phyloP scores from a whole-genome alignment of 2,329 filamentous ascomycete genomes.

The Penicillium aurantiogriseum region DNA sequence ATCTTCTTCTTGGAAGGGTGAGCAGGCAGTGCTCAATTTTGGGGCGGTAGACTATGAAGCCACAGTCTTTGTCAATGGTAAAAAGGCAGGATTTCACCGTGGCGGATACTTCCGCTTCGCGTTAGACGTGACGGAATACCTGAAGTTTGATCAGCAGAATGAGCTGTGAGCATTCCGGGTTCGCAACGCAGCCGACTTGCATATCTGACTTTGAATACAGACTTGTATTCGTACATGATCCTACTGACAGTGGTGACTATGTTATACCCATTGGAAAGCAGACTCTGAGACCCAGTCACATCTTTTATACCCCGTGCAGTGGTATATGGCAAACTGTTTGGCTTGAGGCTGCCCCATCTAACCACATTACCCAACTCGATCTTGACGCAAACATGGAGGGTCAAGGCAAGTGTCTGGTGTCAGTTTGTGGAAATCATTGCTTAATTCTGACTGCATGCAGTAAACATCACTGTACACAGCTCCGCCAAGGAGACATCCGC shows the following conservation, averaged over 20 bases:
- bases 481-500: slow-evolving; percentile 36
- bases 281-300: slow-evolving; percentile 51
- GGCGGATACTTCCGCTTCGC: slow-evolving; percentile 64
- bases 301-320: slow-evolving; percentile 70
- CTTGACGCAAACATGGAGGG: slow-evolving; percentile 58
- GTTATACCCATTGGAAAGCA: slow-evolving; percentile 68
- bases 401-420: slow-evolving; percentile 40
- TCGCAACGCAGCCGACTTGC: not conserved
- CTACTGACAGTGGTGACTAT: slow-evolving; percentile 57
- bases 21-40: slow-evolving; percentile 49
- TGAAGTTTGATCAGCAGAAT: slow-evolving; percentile 49
- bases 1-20: slow-evolving; percentile 44
- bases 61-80: slow-evolving; percentile 59
- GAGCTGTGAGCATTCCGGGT: slow-evolving; percentile 47
- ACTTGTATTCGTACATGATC: slow-evolving; percentile 65
- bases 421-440: not conserved
- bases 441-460: slow-evolving; percentile 34
- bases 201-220: slow-evolving; percentile 34
- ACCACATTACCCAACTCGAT: slow-evolving; percentile 60
- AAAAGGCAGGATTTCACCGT: slow-evolving; percentile 52
- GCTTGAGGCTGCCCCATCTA: slow-evolving; percentile 61
- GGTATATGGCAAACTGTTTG: slow-evolving; percentile 75
- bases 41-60: slow-evolving; percentile 54
- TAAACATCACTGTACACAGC: slow-evolving; percentile 57
- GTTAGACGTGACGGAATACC: slow-evolving; percentile 55